Percentiles rank a stretch among this genome's conserved stretches.
Evolutionary conservation across 768 basidiomycete genomes (phyloP).

Genomic region (Daedaleopsis nitida): DNA sequence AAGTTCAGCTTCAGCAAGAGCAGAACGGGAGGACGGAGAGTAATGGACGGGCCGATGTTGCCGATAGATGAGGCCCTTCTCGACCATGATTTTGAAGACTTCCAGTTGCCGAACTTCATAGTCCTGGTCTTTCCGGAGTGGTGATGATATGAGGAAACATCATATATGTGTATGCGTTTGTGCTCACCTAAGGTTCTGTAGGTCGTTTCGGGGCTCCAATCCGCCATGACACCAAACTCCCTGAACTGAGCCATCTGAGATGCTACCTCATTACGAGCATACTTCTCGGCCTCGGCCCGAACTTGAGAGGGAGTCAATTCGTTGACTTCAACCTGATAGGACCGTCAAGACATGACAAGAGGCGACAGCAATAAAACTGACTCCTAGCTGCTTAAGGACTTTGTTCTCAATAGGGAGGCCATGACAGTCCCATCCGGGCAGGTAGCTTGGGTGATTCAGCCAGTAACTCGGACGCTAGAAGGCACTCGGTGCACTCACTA

Average conservation of each 20-base stretch:
- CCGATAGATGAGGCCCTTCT: conserved; percentile 82
- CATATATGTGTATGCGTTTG: not conserved
- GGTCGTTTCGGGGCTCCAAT: conserved; percentile 72
- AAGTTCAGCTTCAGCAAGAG: conserved; percentile 93
- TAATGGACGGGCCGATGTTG: conserved; percentile 91
- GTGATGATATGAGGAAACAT: not conserved
- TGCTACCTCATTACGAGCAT: conserved; percentile 72
- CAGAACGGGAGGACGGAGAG: conserved; percentile 92
- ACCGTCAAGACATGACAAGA: not conserved
- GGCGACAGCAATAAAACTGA: conserved; percentile 33
- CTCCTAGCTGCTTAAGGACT: conserved; percentile 75
- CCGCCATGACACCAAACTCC: conserved; percentile 87
- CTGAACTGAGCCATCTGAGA: conserved; percentile 80
- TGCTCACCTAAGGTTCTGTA: conserved; percentile 83
- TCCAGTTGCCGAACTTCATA: conserved; percentile 89
- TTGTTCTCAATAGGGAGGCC: conserved; percentile 97
- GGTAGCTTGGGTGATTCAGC: conserved; percentile 55
- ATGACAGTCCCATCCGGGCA: conserved; percentile 98
- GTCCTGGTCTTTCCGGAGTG: conserved; percentile 58
- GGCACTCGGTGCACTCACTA: conserved; percentile 57
- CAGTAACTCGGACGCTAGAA: not conserved
- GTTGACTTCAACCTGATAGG: conserved; percentile 21
- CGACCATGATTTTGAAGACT: conserved; percentile 87
- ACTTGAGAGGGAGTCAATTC: conserved; percentile 41
- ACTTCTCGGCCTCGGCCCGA: conserved; percentile 67